phyloP scores from a whole-genome alignment of 371 early-diverging fungal genomes.

The Cokeromyces recurvatus region DNA sequence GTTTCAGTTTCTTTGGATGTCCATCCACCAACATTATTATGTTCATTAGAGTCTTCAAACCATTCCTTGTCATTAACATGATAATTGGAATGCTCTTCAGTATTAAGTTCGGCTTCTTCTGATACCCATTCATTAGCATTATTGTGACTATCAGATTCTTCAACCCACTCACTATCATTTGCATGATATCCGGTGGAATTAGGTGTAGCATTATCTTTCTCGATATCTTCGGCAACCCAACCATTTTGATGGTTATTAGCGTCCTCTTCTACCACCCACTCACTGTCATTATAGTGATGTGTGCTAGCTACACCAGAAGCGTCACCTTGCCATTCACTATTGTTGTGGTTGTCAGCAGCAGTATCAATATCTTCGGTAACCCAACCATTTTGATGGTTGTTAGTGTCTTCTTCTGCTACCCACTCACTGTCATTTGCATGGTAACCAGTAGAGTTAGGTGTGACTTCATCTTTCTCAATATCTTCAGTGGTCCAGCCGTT shows the following conservation, averaged over 20 bases:
- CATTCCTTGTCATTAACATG: neutral
- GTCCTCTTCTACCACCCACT: slow-evolving; percentile 14
- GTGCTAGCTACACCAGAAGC: neutral
- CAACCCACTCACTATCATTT: slow-evolving; percentile 17
- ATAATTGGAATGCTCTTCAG: slow-evolving; percentile 3
- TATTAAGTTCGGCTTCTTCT: slow-evolving; percentile 5
- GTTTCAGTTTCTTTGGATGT: slow-evolving; percentile 3
- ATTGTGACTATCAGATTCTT: neutral
- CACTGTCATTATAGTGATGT: slow-evolving; percentile 5
- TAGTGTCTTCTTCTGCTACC: neutral
- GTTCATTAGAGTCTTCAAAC: neutral
- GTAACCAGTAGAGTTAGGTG: neutral
- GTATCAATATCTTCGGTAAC: slow-evolving; percentile 14
- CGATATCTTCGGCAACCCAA: slow-evolving; percentile 11
- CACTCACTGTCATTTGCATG: slow-evolving; percentile 1
- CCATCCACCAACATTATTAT: slow-evolving; percentile 7
- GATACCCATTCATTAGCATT: slow-evolving; percentile 9
- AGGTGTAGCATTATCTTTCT: neutral
- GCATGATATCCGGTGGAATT: slow-evolving; percentile 6
- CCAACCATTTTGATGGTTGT: slow-evolving; percentile 17
- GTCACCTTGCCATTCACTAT: slow-evolving; percentile 3
- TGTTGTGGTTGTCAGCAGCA: slow-evolving; percentile 1
- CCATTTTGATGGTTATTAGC: slow-evolving; percentile 2
- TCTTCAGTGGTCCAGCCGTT: slow-evolving; percentile 13
- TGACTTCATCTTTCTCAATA: neutral